Evolutionary conservation across 495 filamentous ascomycete genomes (phyloP), one percentile per base, ranked within the genome.

Genomic region (Trichoderma gamsii): DNA sequence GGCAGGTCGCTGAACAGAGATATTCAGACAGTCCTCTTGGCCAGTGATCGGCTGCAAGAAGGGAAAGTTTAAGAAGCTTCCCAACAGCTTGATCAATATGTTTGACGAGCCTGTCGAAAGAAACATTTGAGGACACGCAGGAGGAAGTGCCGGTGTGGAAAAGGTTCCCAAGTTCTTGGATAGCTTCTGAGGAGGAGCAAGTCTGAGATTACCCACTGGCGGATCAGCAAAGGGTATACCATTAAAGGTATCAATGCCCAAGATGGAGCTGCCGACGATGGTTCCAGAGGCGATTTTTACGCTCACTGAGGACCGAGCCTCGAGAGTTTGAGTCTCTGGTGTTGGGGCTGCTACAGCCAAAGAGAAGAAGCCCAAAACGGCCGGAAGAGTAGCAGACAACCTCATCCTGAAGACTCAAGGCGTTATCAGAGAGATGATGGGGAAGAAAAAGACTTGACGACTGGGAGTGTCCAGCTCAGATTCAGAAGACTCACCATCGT

Each of bases 21-120:
- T 75, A 41, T 79, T 88, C 67, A 92, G 74, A 74, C 90, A 92
- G 76, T 92, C 89, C 73, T 92, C 89, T 56, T 79, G 83, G 29
- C 83, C 72, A 8, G 73, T 75, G 16, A 72, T 77, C 16, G 70
- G 72, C 64, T 90, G 85, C 64, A 89, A 85, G 8, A 91, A 70
- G 0, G 88, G 87, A 18, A 81, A 79, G 71, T 88, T 76, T 16
- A 80, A 71, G 16, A 92, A 64, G 1, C 79, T 67, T 13, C 81
- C 85, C 0, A 90, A 68, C 4, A 88, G 77, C n/a, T 81, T 76
- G 3, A 74, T 67, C 6, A 84, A 35, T 5, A 86, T 71, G 32
- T 75, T 75, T 43, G 71, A 78, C 21, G 69, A 74, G 41, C 78
- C 75, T n/a, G 84, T 82, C 18, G 79, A 78, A 65, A 84, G 70